Evolutionary conservation across 2,329 filamentous ascomycete species (phyloP), one percentile per base, ranked within the genome.

Genomic region (Myriosclerotinia scirpicola): DNA sequence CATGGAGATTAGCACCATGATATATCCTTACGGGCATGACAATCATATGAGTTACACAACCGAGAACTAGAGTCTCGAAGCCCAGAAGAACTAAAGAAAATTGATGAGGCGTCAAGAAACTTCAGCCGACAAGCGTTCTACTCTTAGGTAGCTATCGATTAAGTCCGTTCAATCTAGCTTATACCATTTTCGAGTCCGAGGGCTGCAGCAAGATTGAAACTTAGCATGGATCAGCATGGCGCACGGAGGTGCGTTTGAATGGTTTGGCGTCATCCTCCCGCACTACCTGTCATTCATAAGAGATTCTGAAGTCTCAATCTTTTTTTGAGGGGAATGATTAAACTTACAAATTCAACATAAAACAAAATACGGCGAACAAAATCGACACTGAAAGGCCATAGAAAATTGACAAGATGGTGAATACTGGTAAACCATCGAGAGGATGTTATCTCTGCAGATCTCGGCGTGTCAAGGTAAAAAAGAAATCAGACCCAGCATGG

Each of bases 391-490:
- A 20, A 38, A 46, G 15, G 7, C 11, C 15, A 50, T 6, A 15
- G 22, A 9, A 9, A 36, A 50, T 38, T 34, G 30, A 26, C 20
- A 66, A 46, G 11, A 66, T 66, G 56, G 64, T 66, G 6, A 66
- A 66, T 11, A 62, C 58, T 7, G 64, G 64, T 9, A 61, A 60
- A 50, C 67, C 69, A 26, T 70, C 65, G n/a, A 55, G 53, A 52
- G 67, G 69, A 36, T 70, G 67, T 54, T 65, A 54, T 38, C 67
- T 67, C 30, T 70, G 69, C 59, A 68, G 69, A 42, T 52, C 67
- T 46, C 60, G 69, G 40, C 69, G 69, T n/a, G 64, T 70, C n/a
- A 69, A 70, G 67, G 67, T 65, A 22, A 61, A 3, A 14, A 20
- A 14, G 6, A 46, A n/a, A n/a, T 46, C 11, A 52, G n/a, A 36